Evolutionary conservation across 208 protist species (phyloP).

Genomic region (Wallacemonas sp.): DNA sequence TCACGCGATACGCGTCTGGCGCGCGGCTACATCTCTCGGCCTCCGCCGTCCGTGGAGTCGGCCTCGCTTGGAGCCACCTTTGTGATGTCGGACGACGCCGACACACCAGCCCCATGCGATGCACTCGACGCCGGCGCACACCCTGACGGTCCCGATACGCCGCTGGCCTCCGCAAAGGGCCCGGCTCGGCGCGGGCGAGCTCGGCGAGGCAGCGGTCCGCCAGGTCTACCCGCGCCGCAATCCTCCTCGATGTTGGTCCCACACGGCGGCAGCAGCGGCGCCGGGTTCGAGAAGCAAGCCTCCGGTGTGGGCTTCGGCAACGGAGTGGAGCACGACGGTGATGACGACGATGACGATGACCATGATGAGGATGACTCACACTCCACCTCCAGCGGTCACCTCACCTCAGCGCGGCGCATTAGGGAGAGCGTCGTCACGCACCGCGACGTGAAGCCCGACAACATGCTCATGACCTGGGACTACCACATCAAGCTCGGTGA

Average conservation of each 20-base stretch:
- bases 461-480: slow-evolving; percentile 79
- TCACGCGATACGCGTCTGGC: background rate
- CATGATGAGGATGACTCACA: background rate
- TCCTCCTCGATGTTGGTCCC: too few species aligned
- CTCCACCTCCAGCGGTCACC: background rate
- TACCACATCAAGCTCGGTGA: slow-evolving; percentile 64
- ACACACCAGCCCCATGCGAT: background rate
- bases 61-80: background rate
- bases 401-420: slow-evolving; percentile 28
- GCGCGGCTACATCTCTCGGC: background rate
- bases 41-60: slow-evolving; percentile 4
- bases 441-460: slow-evolving; percentile 87
- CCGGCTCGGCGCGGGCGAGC: too few species aligned
- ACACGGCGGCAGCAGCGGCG: too few species aligned
- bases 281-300: too few species aligned
- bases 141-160: too few species aligned
- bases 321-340: too few species aligned
- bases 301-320: too few species aligned
- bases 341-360: background rate
- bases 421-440: slow-evolving; percentile 64
- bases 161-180: too few species aligned
- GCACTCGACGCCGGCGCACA: background rate
- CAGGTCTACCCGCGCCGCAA: too few species aligned
- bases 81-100: background rate
- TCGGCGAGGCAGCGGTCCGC: too few species aligned